Conservation (phyloP, 345 rosid species). For the Dimocarpus longan region DNA sequence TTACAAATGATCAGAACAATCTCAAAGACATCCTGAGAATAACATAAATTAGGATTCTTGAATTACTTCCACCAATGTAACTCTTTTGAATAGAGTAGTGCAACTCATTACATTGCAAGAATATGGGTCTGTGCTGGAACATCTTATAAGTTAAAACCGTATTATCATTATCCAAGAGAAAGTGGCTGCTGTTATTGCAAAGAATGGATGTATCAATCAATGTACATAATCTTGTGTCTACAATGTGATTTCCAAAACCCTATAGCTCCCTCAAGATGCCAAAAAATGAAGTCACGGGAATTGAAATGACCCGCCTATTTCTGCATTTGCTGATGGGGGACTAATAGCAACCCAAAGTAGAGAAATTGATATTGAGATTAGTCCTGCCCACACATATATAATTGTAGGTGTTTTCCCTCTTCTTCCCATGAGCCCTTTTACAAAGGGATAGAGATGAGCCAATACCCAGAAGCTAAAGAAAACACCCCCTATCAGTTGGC, state of each 20-base stretch:
- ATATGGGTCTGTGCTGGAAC: not conserved
- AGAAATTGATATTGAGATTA: constrained; percentile 68
- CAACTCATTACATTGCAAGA: not conserved
- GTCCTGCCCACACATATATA: constrained; percentile 80
- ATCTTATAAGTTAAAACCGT: too few relatives aligned
- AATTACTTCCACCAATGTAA: not conserved
- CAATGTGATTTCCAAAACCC: not conserved
- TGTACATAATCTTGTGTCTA: not conserved
- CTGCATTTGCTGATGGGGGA: constrained; percentile 52
- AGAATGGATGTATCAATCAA: not conserved
- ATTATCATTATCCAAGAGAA: too few relatives aligned
- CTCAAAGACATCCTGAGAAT: too few relatives aligned
- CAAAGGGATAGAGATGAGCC: constrained; percentile 81
- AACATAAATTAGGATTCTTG: not conserved
- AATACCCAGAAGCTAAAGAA: constrained; percentile 87
- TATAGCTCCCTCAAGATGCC: not conserved
- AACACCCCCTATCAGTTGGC: constrained; percentile 66
- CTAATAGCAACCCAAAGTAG: constrained; percentile 71
- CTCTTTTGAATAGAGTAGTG: not conserved
- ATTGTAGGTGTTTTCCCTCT: constrained; percentile 71
- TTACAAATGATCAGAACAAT: too few relatives aligned
- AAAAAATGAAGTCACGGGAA: constrained; percentile 34
- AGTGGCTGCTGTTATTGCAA: not conserved
- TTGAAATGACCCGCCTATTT: constrained; percentile 65
- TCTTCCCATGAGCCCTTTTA: constrained; percentile 82